Conservation (phyloP, 257 asterid genomes). For the Nicotiana tomentosiformis region DNA sequence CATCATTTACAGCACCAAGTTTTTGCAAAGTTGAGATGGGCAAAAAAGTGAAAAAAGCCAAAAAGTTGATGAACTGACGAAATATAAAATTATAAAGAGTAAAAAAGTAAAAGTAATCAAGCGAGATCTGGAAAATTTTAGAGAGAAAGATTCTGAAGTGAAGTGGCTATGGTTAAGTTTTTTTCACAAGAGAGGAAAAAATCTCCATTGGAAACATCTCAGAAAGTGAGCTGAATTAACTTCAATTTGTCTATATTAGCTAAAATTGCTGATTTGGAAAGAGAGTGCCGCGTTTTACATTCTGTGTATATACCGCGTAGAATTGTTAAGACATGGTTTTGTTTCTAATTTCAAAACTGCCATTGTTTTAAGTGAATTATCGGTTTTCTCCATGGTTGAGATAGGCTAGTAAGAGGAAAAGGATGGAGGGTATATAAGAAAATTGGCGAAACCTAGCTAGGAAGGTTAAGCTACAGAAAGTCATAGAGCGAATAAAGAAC, state of each 20-base stretch:
- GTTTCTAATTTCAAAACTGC: not conserved
- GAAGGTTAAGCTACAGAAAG: slow-evolving; percentile 28
- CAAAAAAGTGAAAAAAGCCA: not conserved
- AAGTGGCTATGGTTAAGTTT: not conserved
- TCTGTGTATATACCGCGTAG: slow-evolving; percentile 59
- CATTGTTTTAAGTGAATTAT: not conserved
- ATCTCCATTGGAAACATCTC: slow-evolving; percentile 7
- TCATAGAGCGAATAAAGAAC: slow-evolving; percentile 17
- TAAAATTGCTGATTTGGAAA: not conserved
- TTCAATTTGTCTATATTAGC: not conserved
- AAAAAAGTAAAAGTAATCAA: slow-evolving; percentile 12
- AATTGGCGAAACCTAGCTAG: slow-evolving; percentile 27
- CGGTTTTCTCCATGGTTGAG: not conserved
- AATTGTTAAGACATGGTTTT: not conserved
- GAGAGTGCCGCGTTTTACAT: slow-evolving; percentile 34
- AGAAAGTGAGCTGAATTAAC: not conserved
- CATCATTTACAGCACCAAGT: slow-evolving; percentile 15
- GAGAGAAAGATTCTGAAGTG: not conserved
- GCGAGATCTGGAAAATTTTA: not conserved
- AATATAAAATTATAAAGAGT: not conserved
- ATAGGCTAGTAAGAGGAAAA: not conserved
- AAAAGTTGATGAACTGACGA: not conserved
- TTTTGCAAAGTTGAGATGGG: slow-evolving; percentile 7
- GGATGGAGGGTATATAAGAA: slow-evolving; percentile 20
- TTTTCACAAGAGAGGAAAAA: not conserved